These are phyloP conservation scores for Sparassis latifolia DNA, from an alignment of 1,284 basidiomycete species.

Conservation along the genomic window DNA sequence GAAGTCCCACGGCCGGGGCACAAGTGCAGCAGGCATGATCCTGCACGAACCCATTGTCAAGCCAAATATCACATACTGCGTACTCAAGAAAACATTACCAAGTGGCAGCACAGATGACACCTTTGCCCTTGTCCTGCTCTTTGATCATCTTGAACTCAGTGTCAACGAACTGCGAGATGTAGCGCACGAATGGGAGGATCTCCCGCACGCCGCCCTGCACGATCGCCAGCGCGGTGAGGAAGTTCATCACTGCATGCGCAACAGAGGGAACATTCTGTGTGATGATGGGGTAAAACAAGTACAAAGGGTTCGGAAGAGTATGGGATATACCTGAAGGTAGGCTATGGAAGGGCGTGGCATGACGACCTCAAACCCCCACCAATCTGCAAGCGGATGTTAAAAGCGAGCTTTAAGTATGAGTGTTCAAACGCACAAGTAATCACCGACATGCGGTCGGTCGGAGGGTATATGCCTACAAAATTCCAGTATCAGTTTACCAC, in stretches of 20 bases:
- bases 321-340: constrained; percentile 46
- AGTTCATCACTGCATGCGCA: constrained; percentile 56
- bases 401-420: background rate
- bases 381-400: constrained; percentile 39
- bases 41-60: constrained; percentile 23
- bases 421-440: constrained; percentile 56
- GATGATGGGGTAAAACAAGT: background rate
- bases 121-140: constrained; percentile 56
- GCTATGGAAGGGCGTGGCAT: constrained; percentile 61
- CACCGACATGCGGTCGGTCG: constrained; percentile 68
- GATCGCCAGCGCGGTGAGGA: constrained; percentile 62
- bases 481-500: background rate
- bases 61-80: too few species aligned
- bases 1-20: constrained; percentile 75
- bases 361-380: constrained; percentile 77
- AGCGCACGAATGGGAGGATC: constrained; percentile 73
- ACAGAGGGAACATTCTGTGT: constrained; percentile 54
- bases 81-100: constrained; percentile 42
- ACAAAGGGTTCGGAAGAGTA: background rate
- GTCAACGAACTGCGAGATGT: constrained; percentile 70
- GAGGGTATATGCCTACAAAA: constrained; percentile 53
- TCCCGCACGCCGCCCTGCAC: constrained; percentile 68
- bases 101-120: constrained; percentile 79
- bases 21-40: constrained; percentile 73
- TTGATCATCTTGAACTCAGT: constrained; percentile 63